phyloP scores from a whole-genome alignment of 768 basidiomycete genomes.

The Albatrellus ellisii region DNA sequence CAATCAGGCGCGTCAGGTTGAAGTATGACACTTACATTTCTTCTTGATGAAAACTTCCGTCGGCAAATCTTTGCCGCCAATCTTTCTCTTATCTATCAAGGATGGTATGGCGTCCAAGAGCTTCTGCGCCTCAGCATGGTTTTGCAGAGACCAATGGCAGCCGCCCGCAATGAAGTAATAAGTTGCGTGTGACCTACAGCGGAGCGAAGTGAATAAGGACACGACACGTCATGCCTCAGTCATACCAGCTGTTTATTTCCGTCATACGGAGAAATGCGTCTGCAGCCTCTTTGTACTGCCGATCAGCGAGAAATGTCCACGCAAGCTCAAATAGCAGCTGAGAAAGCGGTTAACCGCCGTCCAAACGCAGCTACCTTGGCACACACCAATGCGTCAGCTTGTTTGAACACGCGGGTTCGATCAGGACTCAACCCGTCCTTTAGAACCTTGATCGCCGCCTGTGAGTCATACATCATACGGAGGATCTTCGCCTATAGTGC shows the following conservation, averaged over 20 bases:
- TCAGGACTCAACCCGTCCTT: constrained; percentile 41
- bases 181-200: constrained; percentile 57
- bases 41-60: constrained; percentile 71
- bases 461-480: constrained; percentile 54
- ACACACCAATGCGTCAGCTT: constrained; percentile 60
- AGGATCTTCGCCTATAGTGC: constrained; percentile 49
- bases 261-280: constrained; percentile 52
- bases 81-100: constrained; percentile 44
- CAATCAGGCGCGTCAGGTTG: background rate
- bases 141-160: constrained; percentile 45
- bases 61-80: constrained; percentile 55
- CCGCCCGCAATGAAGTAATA: constrained; percentile 74
- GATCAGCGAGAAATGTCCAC: constrained; percentile 56
- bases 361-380: background rate
- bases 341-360: background rate
- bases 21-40: constrained; percentile 44
- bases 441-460: constrained; percentile 52
- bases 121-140: constrained; percentile 43
- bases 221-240: background rate
- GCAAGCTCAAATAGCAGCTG: constrained; percentile 69
- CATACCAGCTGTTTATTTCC: constrained; percentile 57
- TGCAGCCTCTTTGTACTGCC: constrained; percentile 55
- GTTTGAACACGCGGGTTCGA: constrained; percentile 43
- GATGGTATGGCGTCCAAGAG: constrained; percentile 51
- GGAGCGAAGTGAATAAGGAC: background rate